These are phyloP conservation scores for Melastoma malabathricum DNA, from an alignment of 345 rosid species.

Conservation along the genomic window DNA sequence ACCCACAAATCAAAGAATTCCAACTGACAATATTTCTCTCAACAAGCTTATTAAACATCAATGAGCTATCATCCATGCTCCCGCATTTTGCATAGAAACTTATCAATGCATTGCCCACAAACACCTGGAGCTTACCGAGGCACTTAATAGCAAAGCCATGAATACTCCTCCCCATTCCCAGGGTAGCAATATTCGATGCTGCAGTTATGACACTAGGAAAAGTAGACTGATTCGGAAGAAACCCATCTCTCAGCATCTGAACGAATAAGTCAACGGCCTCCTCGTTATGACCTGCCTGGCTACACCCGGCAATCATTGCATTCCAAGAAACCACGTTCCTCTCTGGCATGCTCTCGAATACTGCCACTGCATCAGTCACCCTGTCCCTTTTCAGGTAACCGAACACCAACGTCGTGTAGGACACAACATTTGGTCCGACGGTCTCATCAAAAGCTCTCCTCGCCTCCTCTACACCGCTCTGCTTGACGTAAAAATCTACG, in stretches of 20 bases:
- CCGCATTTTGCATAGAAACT: slow-evolving; percentile 82
- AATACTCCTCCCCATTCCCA: slow-evolving; percentile 52
- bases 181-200: slow-evolving; percentile 54
- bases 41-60: slow-evolving; percentile 29
- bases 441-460: slow-evolving; percentile 45
- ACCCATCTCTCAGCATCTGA: slow-evolving; percentile 52
- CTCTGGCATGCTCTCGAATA: slow-evolving; percentile 50
- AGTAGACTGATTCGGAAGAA: slow-evolving; percentile 36
- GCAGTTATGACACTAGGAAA: slow-evolving; percentile 49
- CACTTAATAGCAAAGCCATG: slow-evolving; percentile 56
- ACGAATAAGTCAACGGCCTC: slow-evolving; percentile 60
- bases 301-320: slow-evolving; percentile 61
- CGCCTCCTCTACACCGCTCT: slow-evolving; percentile 39
- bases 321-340: slow-evolving; percentile 73
- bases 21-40: slow-evolving; percentile 41
- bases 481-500: slow-evolving; percentile 50
- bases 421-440: slow-evolving; percentile 49
- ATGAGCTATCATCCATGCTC: slow-evolving; percentile 50
- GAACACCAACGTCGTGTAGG: slow-evolving; percentile 10
- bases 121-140: slow-evolving; percentile 27
- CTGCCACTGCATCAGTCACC: slow-evolving; percentile 19
- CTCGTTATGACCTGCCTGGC: slow-evolving; percentile 64
- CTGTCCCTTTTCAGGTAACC: slow-evolving; percentile 5
- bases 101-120: slow-evolving; percentile 47
- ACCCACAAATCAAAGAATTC: slow-evolving; percentile 73